phyloP scores from a whole-genome alignment of 176 grass and related monocot genomes.

The Puya raimondii region DNA sequence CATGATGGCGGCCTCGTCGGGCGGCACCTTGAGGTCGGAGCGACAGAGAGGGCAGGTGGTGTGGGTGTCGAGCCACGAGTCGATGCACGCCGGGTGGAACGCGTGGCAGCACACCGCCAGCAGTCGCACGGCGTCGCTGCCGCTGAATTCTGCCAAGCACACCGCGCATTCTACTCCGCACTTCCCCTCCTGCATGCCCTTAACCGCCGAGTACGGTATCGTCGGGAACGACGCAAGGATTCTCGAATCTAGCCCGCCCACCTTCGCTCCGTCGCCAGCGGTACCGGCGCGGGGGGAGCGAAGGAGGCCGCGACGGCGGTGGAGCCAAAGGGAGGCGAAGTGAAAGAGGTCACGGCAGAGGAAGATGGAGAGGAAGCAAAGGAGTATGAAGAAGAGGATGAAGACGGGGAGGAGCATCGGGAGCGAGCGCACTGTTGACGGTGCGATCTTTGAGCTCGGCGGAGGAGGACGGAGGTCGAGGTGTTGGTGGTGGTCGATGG shows the following conservation, averaged over 20 bases:
- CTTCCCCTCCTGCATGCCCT: not conserved
- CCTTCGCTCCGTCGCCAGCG: slow-evolving; percentile 11
- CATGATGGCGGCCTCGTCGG: not conserved
- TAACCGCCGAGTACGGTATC: slow-evolving; percentile 3
- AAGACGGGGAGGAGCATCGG: not conserved
- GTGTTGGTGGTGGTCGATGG: not conserved
- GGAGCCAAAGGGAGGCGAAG: slow-evolving; percentile 45
- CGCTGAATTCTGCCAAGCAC: slow-evolving; percentile 46
- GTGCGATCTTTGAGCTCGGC: too few species aligned
- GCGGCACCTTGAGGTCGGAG: slow-evolving; percentile 20
- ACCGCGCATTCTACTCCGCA: slow-evolving; percentile 37
- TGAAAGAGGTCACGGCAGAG: slow-evolving; percentile 20
- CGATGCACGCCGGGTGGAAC: slow-evolving; percentile 53
- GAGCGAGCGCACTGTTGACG: too few species aligned
- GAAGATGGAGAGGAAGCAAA: slow-evolving; percentile 35
- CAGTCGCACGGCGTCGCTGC: slow-evolving; percentile 38
- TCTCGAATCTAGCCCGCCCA: slow-evolving; percentile 28
- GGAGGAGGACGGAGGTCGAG: too few species aligned
- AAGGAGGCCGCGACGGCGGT: slow-evolving; percentile 39
- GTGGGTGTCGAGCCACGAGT: slow-evolving; percentile 47
- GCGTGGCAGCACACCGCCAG: slow-evolving; percentile 53
- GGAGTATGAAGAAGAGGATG: not conserved
- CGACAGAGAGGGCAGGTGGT: slow-evolving; percentile 59
- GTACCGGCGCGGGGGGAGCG: slow-evolving; percentile 30
- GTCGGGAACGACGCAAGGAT: slow-evolving; percentile 42